Evolutionary conservation across 75 land plant species (phyloP).

Genomic region (Selaginella tamariscina): DNA sequence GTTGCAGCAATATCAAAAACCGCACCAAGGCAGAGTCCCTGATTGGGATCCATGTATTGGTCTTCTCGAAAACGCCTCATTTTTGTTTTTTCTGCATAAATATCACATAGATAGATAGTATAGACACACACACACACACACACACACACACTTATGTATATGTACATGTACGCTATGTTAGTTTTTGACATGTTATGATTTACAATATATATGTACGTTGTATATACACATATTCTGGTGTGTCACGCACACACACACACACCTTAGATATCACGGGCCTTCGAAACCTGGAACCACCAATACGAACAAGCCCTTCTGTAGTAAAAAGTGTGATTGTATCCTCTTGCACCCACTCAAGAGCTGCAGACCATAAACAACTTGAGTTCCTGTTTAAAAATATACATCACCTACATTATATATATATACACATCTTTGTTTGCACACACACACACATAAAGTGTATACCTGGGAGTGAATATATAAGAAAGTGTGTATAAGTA

Average conservation of each 20-base stretch:
- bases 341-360: constrained; percentile 61
- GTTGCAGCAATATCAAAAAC: constrained; percentile 96
- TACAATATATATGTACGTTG: no score
- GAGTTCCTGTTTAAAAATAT: neutral
- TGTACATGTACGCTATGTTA: no score
- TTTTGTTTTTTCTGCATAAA: constrained; percentile 38
- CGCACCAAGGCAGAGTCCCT: constrained; percentile 87
- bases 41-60: constrained; percentile 93
- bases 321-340: constrained; percentile 78
- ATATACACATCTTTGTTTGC: no score
- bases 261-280: constrained; percentile 34
- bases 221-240: no score
- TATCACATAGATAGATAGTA: constrained; percentile 3
- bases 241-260: neutral
- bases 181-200: no score
- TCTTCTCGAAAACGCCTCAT: constrained; percentile 67
- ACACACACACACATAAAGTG: no score
- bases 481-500: no score
- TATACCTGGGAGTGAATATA: no score
- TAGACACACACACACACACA: neutral
- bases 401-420: neutral
- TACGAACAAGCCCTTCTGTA: constrained; percentile 72
- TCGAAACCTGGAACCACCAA: constrained; percentile 74
- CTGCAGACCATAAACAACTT: constrained; percentile 18
- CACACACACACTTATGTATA: constrained; percentile 54